Base-by-base conservation (phyloP, 2,329 filamentous ascomycete species). In the Pyrenophora teres region DNA sequence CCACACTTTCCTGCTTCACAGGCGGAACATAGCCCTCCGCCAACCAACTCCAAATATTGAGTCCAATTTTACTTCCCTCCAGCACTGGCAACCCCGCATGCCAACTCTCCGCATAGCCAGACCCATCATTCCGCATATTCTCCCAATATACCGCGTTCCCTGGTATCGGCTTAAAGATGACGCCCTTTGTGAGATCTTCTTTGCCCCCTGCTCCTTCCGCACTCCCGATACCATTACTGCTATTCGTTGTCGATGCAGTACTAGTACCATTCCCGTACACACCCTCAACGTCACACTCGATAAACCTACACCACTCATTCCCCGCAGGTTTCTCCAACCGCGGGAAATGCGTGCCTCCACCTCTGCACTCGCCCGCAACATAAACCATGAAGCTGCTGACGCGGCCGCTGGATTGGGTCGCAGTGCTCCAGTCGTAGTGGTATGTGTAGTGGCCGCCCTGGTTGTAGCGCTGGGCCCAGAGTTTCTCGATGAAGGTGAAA, bases 41-140 rank as follows among this genome's bases (percentile, higher is more conserved):
- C 67, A 79, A 81, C 83, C 83, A 86, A 69, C 80, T 85, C 84
- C 84, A 87, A 54, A 87, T 84, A 71, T 87, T 86, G 70, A 86
- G 68, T 0, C 83, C 84, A 50, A 86, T 77, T 73, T 87, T 86
- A 32, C 72, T 76, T 2, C 84, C 84, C 35, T 69, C 74, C 41
- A 71, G 69, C 0, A 87, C 83, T 7, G 83, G 83, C 63, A 85
- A 73, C 4, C 82, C 83, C 37, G 83, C 82, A 76, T 87, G 84
- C 76, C 83, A 83, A 27, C 81, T 83, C 69, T 86, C 82, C 50
- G 77, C 74, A 62, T 83, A 83, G 10, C 82, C 83, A 18, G 71
- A 75, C 2, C 83, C 83, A 68, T 85, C 81, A 0, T 72, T 55
- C 33, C 79, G 73, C 50, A 86, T 74, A 67, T 87, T 87, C 71